Evolutionary conservation across 1,284 basidiomycete species (phyloP).

Genomic region (Lignosus rhinocerotis): DNA sequence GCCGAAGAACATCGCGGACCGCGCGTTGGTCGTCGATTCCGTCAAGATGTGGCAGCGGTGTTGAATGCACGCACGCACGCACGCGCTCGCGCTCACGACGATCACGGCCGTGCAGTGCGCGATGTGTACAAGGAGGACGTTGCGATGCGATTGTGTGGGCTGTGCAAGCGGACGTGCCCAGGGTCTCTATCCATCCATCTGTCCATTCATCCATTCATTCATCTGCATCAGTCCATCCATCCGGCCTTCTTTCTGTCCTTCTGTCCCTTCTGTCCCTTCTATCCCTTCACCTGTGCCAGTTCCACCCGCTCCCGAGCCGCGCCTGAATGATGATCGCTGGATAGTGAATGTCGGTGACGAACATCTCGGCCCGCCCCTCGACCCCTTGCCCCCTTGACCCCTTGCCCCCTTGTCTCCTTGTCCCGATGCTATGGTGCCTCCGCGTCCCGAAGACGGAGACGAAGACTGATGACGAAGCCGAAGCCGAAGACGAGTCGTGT

Average conservation of each 20-base stretch:
- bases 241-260: neutral
- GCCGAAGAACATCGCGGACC: slow-evolving; percentile 57
- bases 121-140: too few species aligned
- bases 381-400: neutral
- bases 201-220: neutral
- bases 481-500: neutral
- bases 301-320: neutral
- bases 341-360: too few species aligned
- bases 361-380: neutral
- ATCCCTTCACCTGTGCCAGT: neutral
- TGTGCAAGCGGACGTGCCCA: neutral
- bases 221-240: neutral
- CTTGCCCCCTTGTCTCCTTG: neutral
- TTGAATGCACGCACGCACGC: slow-evolving; percentile 28
- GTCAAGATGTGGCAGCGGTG: slow-evolving; percentile 78
- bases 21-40: slow-evolving; percentile 75
- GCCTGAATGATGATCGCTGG: neutral
- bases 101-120: neutral
- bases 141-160: too few species aligned
- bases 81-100: too few species aligned
- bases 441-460: neutral
- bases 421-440: neutral
- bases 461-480: neutral
- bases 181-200: neutral
- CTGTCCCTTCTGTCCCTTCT: neutral